These are phyloP conservation scores for Carex arenaria DNA, from an alignment of 202 grass and related monocot genomes.

Conservation along the genomic window DNA sequence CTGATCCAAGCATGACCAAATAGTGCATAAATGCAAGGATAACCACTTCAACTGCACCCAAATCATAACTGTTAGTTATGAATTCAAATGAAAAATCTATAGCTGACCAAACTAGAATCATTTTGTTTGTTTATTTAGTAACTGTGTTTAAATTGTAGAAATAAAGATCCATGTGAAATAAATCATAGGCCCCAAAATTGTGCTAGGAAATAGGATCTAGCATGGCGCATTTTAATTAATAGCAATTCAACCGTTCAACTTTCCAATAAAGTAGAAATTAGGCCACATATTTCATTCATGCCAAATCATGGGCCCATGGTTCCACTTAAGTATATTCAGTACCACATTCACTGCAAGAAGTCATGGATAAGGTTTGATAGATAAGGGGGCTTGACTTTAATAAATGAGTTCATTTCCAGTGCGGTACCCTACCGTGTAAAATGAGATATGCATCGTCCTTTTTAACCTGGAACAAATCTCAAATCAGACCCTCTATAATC, in stretches of 20 bases:
- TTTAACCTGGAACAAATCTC: no score
- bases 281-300: not conserved
- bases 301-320: not conserved
- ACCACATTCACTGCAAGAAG: not conserved
- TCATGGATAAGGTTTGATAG: not conserved
- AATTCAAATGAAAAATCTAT: not conserved
- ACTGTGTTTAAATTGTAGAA: not conserved
- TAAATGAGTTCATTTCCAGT: not conserved
- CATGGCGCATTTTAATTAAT: not conserved
- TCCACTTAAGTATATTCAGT: not conserved
- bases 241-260: not conserved
- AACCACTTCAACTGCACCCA: conserved; percentile 67
- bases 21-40: conserved; percentile 89
- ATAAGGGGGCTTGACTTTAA: not conserved
- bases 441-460: no score
- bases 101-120: not conserved
- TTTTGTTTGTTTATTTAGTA: not conserved
- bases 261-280: not conserved
- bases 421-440: no score
- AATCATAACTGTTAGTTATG: conserved; percentile 12
- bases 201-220: not conserved
- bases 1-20: conserved; percentile 88
- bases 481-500: no score
- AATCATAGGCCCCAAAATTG: not conserved
- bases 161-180: not conserved